Evolutionary conservation across 2,329 filamentous ascomycete species (phyloP).

Genomic region (Scopulariopsis brevicaulis): DNA sequence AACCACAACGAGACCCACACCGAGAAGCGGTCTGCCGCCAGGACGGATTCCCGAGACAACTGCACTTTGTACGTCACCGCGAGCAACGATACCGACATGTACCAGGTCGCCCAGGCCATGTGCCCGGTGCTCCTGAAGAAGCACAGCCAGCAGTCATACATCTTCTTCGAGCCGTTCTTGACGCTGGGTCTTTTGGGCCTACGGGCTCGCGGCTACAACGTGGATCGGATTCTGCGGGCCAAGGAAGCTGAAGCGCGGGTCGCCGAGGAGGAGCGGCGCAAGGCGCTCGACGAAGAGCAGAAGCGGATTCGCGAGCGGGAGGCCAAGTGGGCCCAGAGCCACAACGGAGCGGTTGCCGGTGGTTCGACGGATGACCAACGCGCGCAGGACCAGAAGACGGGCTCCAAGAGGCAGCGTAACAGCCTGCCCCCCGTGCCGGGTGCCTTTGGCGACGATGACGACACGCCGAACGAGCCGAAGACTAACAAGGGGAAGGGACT

Average conservation of each 20-base stretch:
- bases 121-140: slow-evolving; percentile 70
- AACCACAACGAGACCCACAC: slow-evolving; percentile 58
- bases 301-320: slow-evolving; percentile 46
- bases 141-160: slow-evolving; percentile 77
- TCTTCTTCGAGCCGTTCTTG: slow-evolving; percentile 85
- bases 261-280: slow-evolving; percentile 70
- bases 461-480: slow-evolving; percentile 19
- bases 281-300: slow-evolving; percentile 62
- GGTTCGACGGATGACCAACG: slow-evolving; percentile 7
- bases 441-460: slow-evolving; percentile 58
- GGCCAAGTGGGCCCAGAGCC: background rate
- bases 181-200: slow-evolving; percentile 75
- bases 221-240: slow-evolving; percentile 81
- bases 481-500: slow-evolving; percentile 39
- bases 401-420: slow-evolving; percentile 15
- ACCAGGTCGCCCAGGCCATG: slow-evolving; percentile 83
- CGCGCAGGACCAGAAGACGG: slow-evolving; percentile 20
- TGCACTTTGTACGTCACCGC: slow-evolving; percentile 69
- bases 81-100: slow-evolving; percentile 62
- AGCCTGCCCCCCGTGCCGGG: slow-evolving; percentile 55
- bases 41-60: slow-evolving; percentile 37
- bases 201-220: slow-evolving; percentile 85
- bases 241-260: slow-evolving; percentile 82
- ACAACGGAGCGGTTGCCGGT: background rate
- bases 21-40: slow-evolving; percentile 66